Conservation (phyloP, 805 yeast genomes). For the Candida corydali region DNA sequence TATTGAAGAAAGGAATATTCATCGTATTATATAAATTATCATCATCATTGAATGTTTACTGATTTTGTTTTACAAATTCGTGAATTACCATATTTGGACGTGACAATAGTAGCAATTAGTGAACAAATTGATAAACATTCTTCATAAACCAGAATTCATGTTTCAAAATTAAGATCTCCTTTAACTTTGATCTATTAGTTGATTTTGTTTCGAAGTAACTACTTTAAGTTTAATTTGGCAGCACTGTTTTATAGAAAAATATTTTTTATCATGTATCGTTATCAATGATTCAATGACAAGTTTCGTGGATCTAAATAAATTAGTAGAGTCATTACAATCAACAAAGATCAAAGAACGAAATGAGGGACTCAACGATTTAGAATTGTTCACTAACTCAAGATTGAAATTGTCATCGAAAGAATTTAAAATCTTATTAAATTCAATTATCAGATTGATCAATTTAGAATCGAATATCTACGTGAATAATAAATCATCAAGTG, state of each 20-base stretch:
- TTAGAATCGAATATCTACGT: conserved; percentile 30
- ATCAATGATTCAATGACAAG: conserved; percentile 13
- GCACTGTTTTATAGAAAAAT: background rate
- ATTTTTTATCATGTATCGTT: background rate
- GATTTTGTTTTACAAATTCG: no score
- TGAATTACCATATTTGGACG: no score
- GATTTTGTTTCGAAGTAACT: no score
- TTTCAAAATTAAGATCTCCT: background rate
- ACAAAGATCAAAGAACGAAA: conserved; percentile 51
- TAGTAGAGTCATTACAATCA: conserved; percentile 37
- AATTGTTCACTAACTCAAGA: conserved; percentile 16
- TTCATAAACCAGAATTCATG: no score
- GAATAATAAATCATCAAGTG: conserved; percentile 20
- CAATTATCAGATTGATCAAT: conserved; percentile 25
- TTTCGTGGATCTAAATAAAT: conserved; percentile 15
- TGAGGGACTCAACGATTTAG: conserved; percentile 39
- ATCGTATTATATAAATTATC: no score
- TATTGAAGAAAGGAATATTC: no score
- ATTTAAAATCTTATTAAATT: conserved; percentile 18
- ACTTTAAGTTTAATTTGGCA: no score
- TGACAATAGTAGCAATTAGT: no score
- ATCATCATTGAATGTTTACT: no score
- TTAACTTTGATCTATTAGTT: no score
- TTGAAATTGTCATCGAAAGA: conserved; percentile 17
- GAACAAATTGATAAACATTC: no score